Evolutionary conservation across 129 eudicot genomes (phyloP), one percentile per base, ranked within the genome.

Genomic region (Flaveria linearis): DNA sequence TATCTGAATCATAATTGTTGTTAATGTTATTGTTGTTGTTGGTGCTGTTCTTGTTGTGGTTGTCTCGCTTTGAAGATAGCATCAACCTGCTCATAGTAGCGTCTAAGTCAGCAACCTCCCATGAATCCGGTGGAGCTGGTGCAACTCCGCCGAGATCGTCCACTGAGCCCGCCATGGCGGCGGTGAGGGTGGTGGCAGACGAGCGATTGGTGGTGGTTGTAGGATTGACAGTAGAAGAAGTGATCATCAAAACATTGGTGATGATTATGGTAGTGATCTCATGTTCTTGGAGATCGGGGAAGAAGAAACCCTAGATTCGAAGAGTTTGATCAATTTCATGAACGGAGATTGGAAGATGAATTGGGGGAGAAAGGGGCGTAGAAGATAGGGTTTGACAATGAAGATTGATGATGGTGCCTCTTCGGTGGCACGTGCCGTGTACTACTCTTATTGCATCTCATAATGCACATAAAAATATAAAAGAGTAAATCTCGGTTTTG

Each of bases 21-120:
- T 67, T 76, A 7, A 33, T 51, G 68, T 36, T 67, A n/a, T 63
- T 74, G 18, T 68, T 66, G 64, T 36, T 46, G 46, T 20, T 20
- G 22, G 0, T 20, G 22, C 51, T 74, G 18, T 68, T 66, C 57
- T 36, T 46, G 46, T 28, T 28, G 39, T 33, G 0, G 39, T 33
- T 33, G 4, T 85, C 84, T 12, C 63, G 76, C 39, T 80, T 80
- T 4, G 91, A 72, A 20, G 76, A 73, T 7, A 86, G 85, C 83
- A 86, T 58, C 79, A 86, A 51, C 62, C 85, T 77, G 75, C 79
- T 86, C 87, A 86, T 83, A 53, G 81, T 81, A 75, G 79, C 85
- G 76, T 86, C 90, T 69, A 86, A 62, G 77, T 86, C 87, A 41
- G 82, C 85, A 67, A 78, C 87, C 85, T 86, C 89, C 89, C 89